A percentile compares a stretch with the other conserved stretches of the same genome.
phyloP scores from a whole-genome alignment of 352 stramenopile genomes.

The Phytophthora pinifolia region DNA sequence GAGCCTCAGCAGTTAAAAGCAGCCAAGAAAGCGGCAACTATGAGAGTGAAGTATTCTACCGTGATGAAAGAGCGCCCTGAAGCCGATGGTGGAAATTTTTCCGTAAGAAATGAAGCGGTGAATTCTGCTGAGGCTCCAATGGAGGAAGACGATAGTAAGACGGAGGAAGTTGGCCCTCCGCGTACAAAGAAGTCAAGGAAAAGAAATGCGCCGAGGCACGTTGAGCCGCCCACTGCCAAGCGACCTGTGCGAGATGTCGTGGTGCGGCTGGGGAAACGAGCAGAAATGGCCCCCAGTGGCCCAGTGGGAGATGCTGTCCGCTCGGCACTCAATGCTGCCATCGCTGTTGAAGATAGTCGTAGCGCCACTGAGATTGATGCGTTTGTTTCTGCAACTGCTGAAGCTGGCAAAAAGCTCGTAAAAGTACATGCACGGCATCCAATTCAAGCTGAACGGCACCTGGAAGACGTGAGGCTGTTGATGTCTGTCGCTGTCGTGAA shows the following conservation, averaged over 20 bases:
- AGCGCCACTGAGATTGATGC: background rate
- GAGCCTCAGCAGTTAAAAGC: too few species aligned
- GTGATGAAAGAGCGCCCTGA: too few species aligned
- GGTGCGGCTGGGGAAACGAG: slow-evolving; percentile 2
- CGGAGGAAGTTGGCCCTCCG: background rate
- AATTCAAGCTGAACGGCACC: background rate
- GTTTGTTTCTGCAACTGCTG: background rate
- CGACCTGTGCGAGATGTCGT: slow-evolving; percentile 1
- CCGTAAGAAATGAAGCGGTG: background rate
- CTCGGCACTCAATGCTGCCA: slow-evolving; percentile 2
- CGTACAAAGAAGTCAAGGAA: slow-evolving; percentile 1
- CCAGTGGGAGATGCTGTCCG: background rate
- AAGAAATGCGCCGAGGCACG: slow-evolving; percentile 4
- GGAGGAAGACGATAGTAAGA: background rate
- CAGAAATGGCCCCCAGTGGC: slow-evolving; percentile 4
- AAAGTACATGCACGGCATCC: background rate
- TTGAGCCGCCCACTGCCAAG: background rate
- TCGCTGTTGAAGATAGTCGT: slow-evolving; percentile 2
- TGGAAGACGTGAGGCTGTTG: slow-evolving; percentile 15
- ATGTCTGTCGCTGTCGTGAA: slow-evolving; percentile 12
- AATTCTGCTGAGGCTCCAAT: background rate
- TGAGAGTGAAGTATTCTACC: too few species aligned
- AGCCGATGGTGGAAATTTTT: too few species aligned
- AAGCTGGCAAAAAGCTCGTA: background rate
- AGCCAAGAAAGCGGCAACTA: background rate